phyloP scores from a whole-genome alignment of 192 early-diverging fungal genomes.

The Coemansia nantahalensis region DNA sequence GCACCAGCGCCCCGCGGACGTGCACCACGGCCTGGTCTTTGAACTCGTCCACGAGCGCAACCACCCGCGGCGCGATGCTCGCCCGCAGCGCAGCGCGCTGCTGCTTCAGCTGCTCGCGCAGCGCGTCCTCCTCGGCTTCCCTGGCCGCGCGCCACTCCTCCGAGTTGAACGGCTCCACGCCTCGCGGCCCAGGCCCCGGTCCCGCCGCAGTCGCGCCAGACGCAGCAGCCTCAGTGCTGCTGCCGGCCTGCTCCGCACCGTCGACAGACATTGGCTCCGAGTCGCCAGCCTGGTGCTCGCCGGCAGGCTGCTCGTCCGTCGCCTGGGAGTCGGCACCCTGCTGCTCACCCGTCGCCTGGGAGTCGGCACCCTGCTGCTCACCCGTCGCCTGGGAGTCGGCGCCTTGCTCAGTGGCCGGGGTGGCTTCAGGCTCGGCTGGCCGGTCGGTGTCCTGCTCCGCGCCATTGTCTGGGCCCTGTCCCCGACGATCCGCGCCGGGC shows the following conservation, averaged over 20 bases:
- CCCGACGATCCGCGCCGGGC: slow-evolving; percentile 3
- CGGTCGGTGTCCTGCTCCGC: background rate
- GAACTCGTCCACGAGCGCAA: slow-evolving; percentile 36
- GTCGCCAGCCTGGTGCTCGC: background rate
- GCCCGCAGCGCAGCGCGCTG: slow-evolving; percentile 55
- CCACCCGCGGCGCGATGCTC: slow-evolving; percentile 48
- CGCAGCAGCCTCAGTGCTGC: too few species aligned
- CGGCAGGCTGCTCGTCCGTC: too few species aligned
- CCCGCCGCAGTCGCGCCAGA: too few species aligned
- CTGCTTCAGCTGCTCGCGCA: slow-evolving; percentile 22
- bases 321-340: slow-evolving; percentile 17
- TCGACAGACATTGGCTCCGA: slow-evolving; percentile 42
- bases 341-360: too few species aligned
- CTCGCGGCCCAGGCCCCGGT: too few species aligned
- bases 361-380: too few species aligned
- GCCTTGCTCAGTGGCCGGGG: too few species aligned
- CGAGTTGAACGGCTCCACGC: slow-evolving; percentile 28
- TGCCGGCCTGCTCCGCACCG: background rate
- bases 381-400: too few species aligned
- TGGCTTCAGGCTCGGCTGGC: background rate
- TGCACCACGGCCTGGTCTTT: slow-evolving; percentile 37
- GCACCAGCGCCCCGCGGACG: slow-evolving; percentile 33
- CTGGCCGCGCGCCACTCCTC: slow-evolving; percentile 36
- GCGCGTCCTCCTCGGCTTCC: slow-evolving; percentile 27
- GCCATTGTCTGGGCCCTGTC: background rate